Evolutionary conservation across 495 filamentous ascomycete species (phyloP).

Genomic region (Annulohypoxylon nitens): DNA sequence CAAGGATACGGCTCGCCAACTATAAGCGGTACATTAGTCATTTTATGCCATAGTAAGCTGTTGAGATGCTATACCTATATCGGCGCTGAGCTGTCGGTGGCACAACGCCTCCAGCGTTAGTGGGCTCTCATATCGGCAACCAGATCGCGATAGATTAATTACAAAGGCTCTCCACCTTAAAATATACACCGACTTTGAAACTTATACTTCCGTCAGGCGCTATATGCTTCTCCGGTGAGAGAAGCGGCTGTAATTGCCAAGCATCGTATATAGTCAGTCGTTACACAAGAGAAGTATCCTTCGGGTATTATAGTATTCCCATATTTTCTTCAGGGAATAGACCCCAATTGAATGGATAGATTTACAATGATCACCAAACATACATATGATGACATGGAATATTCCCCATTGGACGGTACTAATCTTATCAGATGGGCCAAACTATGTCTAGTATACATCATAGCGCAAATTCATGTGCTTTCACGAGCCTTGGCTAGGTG

Average conservation of each 20-base stretch:
- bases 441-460: not conserved
- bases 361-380: constrained; percentile 2
- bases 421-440: not conserved
- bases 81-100: constrained; percentile 12
- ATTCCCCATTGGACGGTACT: not conserved
- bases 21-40: not conserved
- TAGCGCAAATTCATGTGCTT: not conserved
- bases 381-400: not conserved
- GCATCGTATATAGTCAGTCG: constrained; percentile 12
- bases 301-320: constrained; percentile 45
- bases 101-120: constrained; percentile 29
- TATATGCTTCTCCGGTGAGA: constrained; percentile 5
- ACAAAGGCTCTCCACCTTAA: not conserved
- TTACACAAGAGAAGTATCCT: constrained; percentile 8
- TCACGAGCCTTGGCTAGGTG: not conserved
- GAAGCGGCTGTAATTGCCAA: constrained; percentile 11
- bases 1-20: not conserved
- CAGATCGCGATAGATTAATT: constrained; percentile 13
- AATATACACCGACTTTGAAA: constrained; percentile 15
- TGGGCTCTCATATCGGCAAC: constrained; percentile 16
- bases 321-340: constrained; percentile 14
- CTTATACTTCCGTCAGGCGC: constrained; percentile 14
- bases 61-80: not conserved
- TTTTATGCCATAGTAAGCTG: constrained; percentile 29
- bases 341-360: not conserved